phyloP scores from a whole-genome alignment of 352 stramenopile genomes.

The Saprolegnia parasitica region DNA sequence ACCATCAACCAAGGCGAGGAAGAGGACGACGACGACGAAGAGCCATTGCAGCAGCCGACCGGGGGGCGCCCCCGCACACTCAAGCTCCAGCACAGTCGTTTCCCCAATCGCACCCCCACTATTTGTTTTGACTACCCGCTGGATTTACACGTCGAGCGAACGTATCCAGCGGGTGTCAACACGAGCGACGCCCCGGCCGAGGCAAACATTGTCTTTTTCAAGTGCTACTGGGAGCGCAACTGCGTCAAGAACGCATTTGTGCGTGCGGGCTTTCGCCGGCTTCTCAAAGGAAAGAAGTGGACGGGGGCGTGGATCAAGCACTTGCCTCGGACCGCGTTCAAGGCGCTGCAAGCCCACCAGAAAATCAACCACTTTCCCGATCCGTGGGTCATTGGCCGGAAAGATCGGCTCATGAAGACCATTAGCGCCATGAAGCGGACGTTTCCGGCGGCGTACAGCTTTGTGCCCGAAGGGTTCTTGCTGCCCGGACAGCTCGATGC shows the following conservation, averaged over 20 bases:
- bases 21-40: constrained; percentile 49
- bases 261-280: constrained; percentile 60
- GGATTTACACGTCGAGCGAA: constrained; percentile 49
- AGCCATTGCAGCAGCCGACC: constrained; percentile 34
- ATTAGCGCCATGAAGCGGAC: constrained; percentile 52
- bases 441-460: constrained; percentile 59
- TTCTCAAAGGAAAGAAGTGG: constrained; percentile 46
- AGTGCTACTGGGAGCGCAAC: constrained; percentile 88
- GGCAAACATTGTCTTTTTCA: constrained; percentile 56
- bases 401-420: constrained; percentile 83
- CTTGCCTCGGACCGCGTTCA: constrained; percentile 56
- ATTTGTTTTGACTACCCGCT: constrained; percentile 88
- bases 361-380: constrained; percentile 88
- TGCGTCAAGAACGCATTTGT: constrained; percentile 90
- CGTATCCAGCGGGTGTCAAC: constrained; percentile 33
- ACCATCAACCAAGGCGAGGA: constrained; percentile 35
- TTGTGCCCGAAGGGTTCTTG: constrained; percentile 81
- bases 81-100: constrained; percentile 54
- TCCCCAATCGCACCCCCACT: constrained; percentile 47
- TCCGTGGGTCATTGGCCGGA: constrained; percentile 86
- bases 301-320: constrained; percentile 65
- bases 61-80: constrained; percentile 32
- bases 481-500: constrained; percentile 67
- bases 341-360: constrained; percentile 54
- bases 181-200: constrained; percentile 42